Percentiles rank a stretch among this genome's conserved stretches.
Conservation (phyloP, 179 eudicot species). For the Beta macrorhiza region DNA sequence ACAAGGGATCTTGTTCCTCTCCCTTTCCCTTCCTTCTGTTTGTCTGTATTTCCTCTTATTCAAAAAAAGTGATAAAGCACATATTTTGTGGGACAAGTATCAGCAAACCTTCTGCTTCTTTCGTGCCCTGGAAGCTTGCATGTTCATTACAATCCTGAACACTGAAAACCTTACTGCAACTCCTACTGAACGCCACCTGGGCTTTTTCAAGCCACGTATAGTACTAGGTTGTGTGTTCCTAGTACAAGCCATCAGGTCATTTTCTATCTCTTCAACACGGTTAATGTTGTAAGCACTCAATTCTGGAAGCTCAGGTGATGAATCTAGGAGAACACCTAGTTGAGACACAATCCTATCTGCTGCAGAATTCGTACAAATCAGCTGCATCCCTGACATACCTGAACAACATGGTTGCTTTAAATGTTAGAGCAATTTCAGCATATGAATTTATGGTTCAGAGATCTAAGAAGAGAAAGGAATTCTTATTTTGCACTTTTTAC, state of each 20-base stretch:
- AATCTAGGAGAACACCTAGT: background rate
- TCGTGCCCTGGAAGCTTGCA: background rate
- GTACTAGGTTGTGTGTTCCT: background rate
- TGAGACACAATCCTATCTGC: background rate
- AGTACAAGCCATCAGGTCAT: background rate
- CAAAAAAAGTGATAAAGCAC: too few species aligned
- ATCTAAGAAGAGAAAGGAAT: background rate
- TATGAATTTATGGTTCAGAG: too few species aligned
- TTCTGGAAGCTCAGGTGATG: background rate
- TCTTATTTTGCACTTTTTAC: too few species aligned
- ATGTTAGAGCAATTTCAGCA: background rate
- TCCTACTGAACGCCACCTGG: background rate
- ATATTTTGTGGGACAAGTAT: too few species aligned
- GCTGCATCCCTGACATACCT: background rate
- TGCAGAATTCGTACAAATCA: too few species aligned
- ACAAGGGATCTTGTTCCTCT: too few species aligned
- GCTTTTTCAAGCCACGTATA: background rate
- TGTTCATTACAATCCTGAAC: background rate
- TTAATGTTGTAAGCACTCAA: background rate
- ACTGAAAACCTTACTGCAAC: background rate
- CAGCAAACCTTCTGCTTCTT: background rate
- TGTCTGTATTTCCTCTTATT: too few species aligned
- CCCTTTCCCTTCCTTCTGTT: too few species aligned
- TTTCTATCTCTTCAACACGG: background rate
- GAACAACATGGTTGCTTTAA: background rate